Percentiles rank a stretch among this genome's conserved stretches.
These are phyloP conservation scores for Hordeum pubiflorum DNA, from an alignment of 202 grass and related monocot species.

Conservation along the genomic window DNA sequence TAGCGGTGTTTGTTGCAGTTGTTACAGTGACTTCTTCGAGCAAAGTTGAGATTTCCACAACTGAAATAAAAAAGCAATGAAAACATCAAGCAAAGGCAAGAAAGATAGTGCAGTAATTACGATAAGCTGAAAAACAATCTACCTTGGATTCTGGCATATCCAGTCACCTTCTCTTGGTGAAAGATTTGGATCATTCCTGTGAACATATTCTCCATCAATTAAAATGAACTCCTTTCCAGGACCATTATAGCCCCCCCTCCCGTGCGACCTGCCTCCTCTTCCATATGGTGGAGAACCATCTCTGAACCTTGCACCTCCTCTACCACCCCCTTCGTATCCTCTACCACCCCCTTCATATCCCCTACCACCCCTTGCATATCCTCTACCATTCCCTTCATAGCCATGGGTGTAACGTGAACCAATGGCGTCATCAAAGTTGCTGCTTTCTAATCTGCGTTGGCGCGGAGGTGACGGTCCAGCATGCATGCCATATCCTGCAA, in stretches of 20 bases:
- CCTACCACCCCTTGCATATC: constrained; percentile 23
- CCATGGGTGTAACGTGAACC: constrained; percentile 37
- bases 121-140: constrained; percentile 12
- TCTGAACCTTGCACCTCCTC: constrained; percentile 56
- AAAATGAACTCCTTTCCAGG: constrained; percentile 46
- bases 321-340: constrained; percentile 11
- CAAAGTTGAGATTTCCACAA: constrained; percentile 96
- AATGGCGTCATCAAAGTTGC: constrained; percentile 35
- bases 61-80: constrained; percentile 36
- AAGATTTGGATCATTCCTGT: constrained; percentile 90
- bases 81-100: constrained; percentile 8
- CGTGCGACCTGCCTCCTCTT: constrained; percentile 49
- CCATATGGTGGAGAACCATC: constrained; percentile 46
- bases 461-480: constrained; percentile 42
- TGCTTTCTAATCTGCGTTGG: constrained; percentile 29
- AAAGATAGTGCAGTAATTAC: neutral
- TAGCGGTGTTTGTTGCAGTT: constrained; percentile 65
- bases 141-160: constrained; percentile 86
- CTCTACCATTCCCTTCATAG: constrained; percentile 49
- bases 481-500: constrained; percentile 69
- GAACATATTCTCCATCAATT: constrained; percentile 66
- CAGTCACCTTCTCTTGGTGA: constrained; percentile 92
- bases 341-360: constrained; percentile 49
- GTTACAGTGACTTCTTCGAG: constrained; percentile 77
- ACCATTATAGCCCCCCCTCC: constrained; percentile 42